Conservation (phyloP, 345 rosid genomes). For the Draba incana region DNA sequence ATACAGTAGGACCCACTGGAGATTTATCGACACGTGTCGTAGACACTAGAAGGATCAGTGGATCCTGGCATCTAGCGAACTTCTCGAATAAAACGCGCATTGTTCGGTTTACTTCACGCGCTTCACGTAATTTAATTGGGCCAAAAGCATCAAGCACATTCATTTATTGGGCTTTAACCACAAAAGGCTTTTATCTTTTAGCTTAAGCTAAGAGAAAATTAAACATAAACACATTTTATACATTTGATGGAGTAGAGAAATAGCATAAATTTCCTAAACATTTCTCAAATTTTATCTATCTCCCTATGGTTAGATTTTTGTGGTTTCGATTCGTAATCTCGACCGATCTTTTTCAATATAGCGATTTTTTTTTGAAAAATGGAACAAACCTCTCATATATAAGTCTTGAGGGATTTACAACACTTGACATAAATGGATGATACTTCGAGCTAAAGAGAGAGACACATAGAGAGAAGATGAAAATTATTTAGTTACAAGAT, state of each 20-base stretch:
- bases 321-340: too few relatives aligned
- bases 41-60: constrained; percentile 12
- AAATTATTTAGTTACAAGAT: constrained; percentile 33
- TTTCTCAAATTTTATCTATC: too few relatives aligned
- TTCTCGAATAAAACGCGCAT: not conserved
- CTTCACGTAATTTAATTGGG: not conserved
- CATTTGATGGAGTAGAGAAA: too few relatives aligned
- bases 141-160: not conserved
- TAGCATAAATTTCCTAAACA: too few relatives aligned
- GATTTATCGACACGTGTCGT: constrained; percentile 27
- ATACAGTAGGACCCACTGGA: constrained; percentile 31
- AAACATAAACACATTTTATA: too few relatives aligned
- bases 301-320: too few relatives aligned
- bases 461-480: constrained; percentile 3
- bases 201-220: too few relatives aligned
- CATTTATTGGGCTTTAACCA: not conserved
- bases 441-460: constrained; percentile 1
- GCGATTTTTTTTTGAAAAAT: too few relatives aligned
- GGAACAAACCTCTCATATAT: constrained; percentile 35
- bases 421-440: constrained; percentile 40
- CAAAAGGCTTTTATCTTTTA: not conserved
- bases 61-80: constrained; percentile 21
- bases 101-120: not conserved
- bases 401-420: constrained; percentile 42
- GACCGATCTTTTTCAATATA: too few relatives aligned